Conservation (phyloP, 1,284 basidiomycete species). For the Ustilago lituana region DNA sequence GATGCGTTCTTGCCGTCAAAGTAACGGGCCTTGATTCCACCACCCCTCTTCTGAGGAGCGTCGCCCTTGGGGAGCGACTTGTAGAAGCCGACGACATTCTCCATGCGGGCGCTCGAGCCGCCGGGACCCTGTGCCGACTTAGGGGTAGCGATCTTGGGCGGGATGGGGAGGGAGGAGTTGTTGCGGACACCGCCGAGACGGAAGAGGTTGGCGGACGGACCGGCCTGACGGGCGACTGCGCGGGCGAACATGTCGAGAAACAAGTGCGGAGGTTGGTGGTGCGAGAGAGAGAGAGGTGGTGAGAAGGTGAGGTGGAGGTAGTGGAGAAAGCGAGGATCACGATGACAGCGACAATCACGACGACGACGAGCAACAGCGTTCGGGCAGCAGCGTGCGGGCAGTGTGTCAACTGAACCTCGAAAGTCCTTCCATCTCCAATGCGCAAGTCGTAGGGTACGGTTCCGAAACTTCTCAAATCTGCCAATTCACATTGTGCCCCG, state of each 20-base stretch:
- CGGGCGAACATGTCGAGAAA: constrained; percentile 53
- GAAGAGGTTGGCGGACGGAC: constrained; percentile 7
- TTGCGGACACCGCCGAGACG: constrained; percentile 35
- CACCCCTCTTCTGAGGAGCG: constrained; percentile 74
- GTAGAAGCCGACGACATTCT: constrained; percentile 90
- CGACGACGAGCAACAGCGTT: neutral
- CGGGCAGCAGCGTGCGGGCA: neutral
- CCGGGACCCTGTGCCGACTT: constrained; percentile 81
- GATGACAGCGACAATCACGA: constrained; percentile 1
- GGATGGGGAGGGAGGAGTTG: constrained; percentile 73
- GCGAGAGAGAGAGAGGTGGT: neutral
- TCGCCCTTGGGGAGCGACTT: constrained; percentile 82
- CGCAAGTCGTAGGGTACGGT: no score
- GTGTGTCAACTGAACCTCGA: no score
- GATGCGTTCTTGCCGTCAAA: constrained; percentile 87
- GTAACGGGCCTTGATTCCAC: constrained; percentile 78
- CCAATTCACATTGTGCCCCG: neutral
- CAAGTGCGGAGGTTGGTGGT: neutral
- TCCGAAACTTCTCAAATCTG: constrained; percentile 2
- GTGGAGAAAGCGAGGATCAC: neutral
- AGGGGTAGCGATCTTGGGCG: constrained; percentile 93
- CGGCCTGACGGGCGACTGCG: constrained; percentile 11
- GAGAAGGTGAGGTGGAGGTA: no score
- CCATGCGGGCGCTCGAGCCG: constrained; percentile 81
- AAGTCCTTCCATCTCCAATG: constrained; percentile 5